phyloP scores from a whole-genome alignment of 1,139 yeast species.

The Diutina neorugosa region DNA sequence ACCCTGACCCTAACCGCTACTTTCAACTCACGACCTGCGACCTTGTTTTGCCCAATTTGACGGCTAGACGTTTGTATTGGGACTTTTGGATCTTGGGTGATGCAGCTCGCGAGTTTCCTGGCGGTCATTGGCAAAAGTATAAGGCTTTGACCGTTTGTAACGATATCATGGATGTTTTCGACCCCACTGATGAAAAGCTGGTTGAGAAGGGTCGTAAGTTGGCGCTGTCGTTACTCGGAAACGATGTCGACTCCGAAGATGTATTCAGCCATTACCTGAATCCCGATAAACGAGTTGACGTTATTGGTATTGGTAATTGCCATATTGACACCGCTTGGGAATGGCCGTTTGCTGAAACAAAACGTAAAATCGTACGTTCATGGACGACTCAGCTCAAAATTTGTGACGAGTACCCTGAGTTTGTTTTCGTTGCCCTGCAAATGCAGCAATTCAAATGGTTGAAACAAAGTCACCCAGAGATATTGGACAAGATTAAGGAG shows the following conservation, averaged over 20 bases:
- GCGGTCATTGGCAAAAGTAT: conserved; percentile 55
- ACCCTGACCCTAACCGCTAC: conserved; percentile 57
- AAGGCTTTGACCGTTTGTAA: conserved; percentile 71
- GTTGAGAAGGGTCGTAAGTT: conserved; percentile 53
- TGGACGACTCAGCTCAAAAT: conserved; percentile 90
- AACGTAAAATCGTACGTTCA: conserved; percentile 81
- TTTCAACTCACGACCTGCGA: conserved; percentile 63
- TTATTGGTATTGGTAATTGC: conserved; percentile 83
- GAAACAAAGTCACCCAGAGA: conserved; percentile 70
- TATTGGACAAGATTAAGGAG: conserved; percentile 48
- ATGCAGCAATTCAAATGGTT: conserved; percentile 96
- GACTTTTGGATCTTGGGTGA: conserved; percentile 88
- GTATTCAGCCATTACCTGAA: conserved; percentile 34
- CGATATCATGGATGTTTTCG: conserved; percentile 73
- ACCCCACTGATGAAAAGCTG: conserved; percentile 36
- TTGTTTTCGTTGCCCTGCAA: conserved; percentile 88
- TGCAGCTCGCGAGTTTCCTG: conserved; percentile 74
- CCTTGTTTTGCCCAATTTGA: conserved; percentile 66
- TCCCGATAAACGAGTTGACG: conserved; percentile 27
- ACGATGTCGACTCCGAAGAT: conserved; percentile 45
- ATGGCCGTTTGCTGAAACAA: conserved; percentile 97
- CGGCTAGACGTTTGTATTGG: conserved; percentile 63
- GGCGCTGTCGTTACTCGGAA: conserved; percentile 55
- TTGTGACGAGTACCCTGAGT: conserved; percentile 83
- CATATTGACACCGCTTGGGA: conserved; percentile 97